Evolutionary conservation across 179 eudicot species (phyloP).

Genomic region (Patellifolia procumbens): DNA sequence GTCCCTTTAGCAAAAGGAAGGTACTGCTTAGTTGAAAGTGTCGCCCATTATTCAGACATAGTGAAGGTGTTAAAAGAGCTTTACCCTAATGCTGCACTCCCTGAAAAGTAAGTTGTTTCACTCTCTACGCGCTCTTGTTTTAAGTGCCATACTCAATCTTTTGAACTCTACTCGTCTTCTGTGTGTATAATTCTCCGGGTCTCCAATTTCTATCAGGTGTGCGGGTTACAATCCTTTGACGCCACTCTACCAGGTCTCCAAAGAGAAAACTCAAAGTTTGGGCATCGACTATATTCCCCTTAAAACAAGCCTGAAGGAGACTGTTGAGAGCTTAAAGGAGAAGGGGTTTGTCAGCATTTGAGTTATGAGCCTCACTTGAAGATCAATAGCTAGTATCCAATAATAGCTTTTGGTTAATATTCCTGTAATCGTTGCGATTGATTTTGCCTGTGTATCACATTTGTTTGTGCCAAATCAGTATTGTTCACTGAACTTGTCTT

Average conservation of each 20-base stretch:
- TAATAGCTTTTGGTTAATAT: neutral
- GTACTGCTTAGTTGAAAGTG: slow-evolving; percentile 42
- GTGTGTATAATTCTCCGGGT: neutral
- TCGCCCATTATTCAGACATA: slow-evolving; percentile 32
- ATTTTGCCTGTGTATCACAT: neutral
- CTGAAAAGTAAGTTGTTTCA: slow-evolving; percentile 38
- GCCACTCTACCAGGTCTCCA: slow-evolving; percentile 48
- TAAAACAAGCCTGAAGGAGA: slow-evolving; percentile 47
- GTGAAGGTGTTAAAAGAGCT: slow-evolving; percentile 35
- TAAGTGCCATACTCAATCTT: neutral
- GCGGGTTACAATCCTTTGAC: slow-evolving; percentile 49
- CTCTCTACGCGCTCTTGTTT: neutral
- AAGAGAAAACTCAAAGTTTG: slow-evolving; percentile 38
- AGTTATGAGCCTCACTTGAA: slow-evolving; percentile 14
- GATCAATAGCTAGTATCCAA: neutral
- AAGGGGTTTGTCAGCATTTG: slow-evolving; percentile 37
- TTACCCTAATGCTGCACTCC: slow-evolving; percentile 36
- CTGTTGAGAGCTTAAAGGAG: slow-evolving; percentile 53
- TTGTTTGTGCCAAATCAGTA: neutral
- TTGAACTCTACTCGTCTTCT: neutral
- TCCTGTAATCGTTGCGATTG: neutral
- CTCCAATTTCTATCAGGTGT: slow-evolving; percentile 36
- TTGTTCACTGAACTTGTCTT: neutral
- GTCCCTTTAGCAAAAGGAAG: slow-evolving; percentile 42
- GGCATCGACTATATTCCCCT: slow-evolving; percentile 49